Percentiles rank a stretch among this genome's conserved stretches.
Evolutionary conservation across 1,284 basidiomycete genomes (phyloP).

Genomic region (Sporisorium exsertum): DNA sequence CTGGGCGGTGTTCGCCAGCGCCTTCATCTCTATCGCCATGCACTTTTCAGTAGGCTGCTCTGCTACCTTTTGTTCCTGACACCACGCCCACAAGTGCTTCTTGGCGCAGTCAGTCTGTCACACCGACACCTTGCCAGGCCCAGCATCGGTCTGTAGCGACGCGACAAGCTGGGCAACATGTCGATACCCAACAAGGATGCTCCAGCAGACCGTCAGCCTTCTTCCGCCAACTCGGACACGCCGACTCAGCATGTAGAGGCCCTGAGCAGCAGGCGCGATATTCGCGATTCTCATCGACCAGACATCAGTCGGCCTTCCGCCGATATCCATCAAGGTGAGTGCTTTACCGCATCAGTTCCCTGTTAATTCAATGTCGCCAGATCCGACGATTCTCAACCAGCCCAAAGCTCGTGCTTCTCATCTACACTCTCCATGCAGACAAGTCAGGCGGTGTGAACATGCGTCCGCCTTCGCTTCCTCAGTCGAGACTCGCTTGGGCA

Average conservation of each 20-base stretch:
- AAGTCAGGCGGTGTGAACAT: slow-evolving; percentile 8
- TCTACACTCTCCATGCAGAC: background rate
- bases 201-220: slow-evolving; percentile 13
- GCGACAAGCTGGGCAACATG: slow-evolving; percentile 19
- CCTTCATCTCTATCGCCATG: slow-evolving; percentile 9
- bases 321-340: slow-evolving; percentile 16
- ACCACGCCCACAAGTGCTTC: background rate
- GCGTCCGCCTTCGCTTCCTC: slow-evolving; percentile 20
- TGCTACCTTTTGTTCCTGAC: slow-evolving; percentile 9
- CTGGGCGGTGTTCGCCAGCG: background rate
- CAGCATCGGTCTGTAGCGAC: slow-evolving; percentile 6
- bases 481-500: background rate
- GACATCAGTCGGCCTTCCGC: background rate
- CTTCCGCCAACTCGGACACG: slow-evolving; percentile 4
- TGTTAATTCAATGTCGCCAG: background rate
- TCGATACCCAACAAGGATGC: slow-evolving; percentile 18
- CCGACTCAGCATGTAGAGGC: background rate
- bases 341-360: background rate
- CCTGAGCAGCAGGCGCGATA: slow-evolving; percentile 4
- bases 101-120: background rate
- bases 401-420: background rate
- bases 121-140: slow-evolving; percentile 2
- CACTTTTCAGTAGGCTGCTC: background rate
- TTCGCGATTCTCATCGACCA: background rate
- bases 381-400: slow-evolving; percentile 7